Evolutionary conservation across 768 basidiomycete species (phyloP), one percentile per base, ranked within the genome.

Genomic region (Pluteus cervinus): DNA sequence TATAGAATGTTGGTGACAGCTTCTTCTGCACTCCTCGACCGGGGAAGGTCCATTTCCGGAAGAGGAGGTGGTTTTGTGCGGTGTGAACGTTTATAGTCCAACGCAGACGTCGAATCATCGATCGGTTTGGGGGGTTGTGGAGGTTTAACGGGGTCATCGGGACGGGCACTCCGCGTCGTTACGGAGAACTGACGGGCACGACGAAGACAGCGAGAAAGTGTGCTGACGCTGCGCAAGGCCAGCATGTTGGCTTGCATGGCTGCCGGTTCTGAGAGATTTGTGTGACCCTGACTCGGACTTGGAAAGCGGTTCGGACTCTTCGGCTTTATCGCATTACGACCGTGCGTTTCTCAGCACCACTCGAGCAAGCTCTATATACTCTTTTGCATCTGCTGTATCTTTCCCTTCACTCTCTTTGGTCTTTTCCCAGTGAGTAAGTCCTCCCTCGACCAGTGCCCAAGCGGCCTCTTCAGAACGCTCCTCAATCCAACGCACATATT

Each of bases 1-100:
- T 97, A 98, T 10, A 97, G 66, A 50, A 98, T 97, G 54, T 97
- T 97, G 22, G 91, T 93, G 23, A 98, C 94, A 21, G 94, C 91
- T 62, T 98, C 91, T 58, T 96, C 92, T 14, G 93, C 93, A 7
- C 75, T 83, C 33, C 90, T 76, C 9, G 77, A 69, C 36, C 87
- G 75, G 3, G 89, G 91, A n/a, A 86, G 59, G 52, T 93, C 88
- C 57, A 81, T 87, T 8, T 76, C 72, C 0, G 92, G 92, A 11
- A 96, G 71, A 12, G 89, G 87, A 2, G 91, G 90, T 5, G 90
- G 89, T 17, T 81, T 67, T 38, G 66, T 65, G 41, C 72, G 71
- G 43, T 89, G 86, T 6, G 72, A 57, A 23, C 67, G 70, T 63
- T 93, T 93, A 69, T 92, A 98, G 60, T 93, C 92, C 49, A 94